These are phyloP conservation scores for Poterioochromonas sp. DNA, from an alignment of 352 stramenopile species.

Conservation along the genomic window DNA sequence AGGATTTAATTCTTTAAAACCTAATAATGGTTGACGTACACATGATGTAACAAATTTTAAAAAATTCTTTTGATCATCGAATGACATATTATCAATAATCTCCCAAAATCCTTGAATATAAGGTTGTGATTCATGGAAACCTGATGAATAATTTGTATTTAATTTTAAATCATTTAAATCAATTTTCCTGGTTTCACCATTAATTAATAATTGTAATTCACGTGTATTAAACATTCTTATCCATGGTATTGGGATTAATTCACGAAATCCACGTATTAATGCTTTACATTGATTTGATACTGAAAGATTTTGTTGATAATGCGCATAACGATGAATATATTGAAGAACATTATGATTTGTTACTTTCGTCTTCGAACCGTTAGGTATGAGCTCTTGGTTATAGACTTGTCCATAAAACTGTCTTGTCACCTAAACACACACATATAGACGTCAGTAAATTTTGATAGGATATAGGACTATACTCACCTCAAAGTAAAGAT, in stretches of 20 bases:
- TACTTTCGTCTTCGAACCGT: conserved; percentile 68
- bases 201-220: conserved; percentile 92
- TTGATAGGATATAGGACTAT: no score
- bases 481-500: conserved; percentile 81
- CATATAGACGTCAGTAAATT: conserved; percentile 25
- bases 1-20: conserved; percentile 79
- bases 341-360: conserved; percentile 82
- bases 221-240: conserved; percentile 87
- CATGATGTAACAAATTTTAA: conserved; percentile 91
- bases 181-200: conserved; percentile 45
- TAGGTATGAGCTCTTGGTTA: conserved; percentile 71
- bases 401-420: neutral
- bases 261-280: conserved; percentile 80
- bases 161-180: neutral
- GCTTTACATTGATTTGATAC: conserved; percentile 68
- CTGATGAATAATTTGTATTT: neutral
- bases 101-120: conserved; percentile 20
- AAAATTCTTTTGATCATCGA: conserved; percentile 83
- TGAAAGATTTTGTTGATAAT: conserved; percentile 86
- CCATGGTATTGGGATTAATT: conserved; percentile 82
- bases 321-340: conserved; percentile 86
- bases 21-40: conserved; percentile 79
- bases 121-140: neutral
- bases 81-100: conserved; percentile 44
- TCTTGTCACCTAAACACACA: no score